phyloP scores from a whole-genome alignment of 2,329 filamentous ascomycete species.

The Claviceps sp. region DNA sequence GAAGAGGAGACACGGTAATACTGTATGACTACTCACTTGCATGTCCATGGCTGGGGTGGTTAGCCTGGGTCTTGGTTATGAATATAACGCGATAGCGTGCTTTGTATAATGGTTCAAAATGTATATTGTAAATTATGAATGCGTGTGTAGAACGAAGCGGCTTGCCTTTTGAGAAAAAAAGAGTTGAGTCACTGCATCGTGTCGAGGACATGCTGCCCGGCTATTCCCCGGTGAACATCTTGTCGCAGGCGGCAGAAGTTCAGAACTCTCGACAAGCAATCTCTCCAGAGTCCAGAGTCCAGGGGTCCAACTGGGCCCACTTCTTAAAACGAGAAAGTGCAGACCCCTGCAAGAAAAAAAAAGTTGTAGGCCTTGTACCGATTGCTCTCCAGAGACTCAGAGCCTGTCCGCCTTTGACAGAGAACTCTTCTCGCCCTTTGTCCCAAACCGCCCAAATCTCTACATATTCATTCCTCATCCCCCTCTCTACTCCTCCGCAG shows the following conservation, averaged over 20 bases:
- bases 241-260: neutral
- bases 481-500: neutral
- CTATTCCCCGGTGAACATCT: too few species aligned
- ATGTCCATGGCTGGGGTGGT: neutral
- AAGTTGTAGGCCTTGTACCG: too few species aligned
- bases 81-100: slow-evolving; percentile 2
- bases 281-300: too few species aligned
- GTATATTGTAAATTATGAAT: neutral
- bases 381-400: neutral
- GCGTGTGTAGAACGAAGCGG: neutral
- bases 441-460: neutral
- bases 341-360: neutral
- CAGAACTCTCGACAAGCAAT: too few species aligned
- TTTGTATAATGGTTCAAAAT: slow-evolving; percentile 1
- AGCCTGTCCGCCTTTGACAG: too few species aligned
- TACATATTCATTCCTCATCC: neutral
- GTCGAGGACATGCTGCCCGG: too few species aligned
- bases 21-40: slow-evolving; percentile 5
- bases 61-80: slow-evolving; percentile 10
- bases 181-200: too few species aligned
- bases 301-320: neutral
- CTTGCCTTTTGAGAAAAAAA: neutral
- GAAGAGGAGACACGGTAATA: neutral
- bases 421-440: neutral
- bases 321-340: neutral